Base-by-base conservation (phyloP, 495 filamentous ascomycete species). In the Penicillium angulare region DNA sequence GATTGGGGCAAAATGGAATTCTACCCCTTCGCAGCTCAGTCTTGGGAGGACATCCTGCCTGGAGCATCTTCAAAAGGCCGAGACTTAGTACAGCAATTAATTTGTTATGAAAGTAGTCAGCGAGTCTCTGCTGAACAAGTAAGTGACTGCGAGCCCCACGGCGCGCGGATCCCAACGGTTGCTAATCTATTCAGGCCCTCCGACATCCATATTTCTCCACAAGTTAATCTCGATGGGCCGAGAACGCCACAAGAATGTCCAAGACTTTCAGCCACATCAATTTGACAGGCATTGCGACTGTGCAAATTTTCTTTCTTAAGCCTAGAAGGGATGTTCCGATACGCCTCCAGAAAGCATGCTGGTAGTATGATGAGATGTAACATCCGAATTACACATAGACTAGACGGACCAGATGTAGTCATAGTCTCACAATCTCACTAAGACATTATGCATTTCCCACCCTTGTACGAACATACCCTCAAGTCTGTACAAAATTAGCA, bases 1-100 rank as follows among this genome's bases (percentile, higher is more conserved):
- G 83, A 86, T 55, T 87, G 84, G 84, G 81, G 80, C 12, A 87
- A 87, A 60, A 78, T 87, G 54, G 65, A 77, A 47, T 87, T 86
- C 52, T 61, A 79, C 47, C 56, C 73, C 50, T 84, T 78, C 57
- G 74, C 73, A 6, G 55, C 67, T 2, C 77, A 72, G 43, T 21
- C 60, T 6, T 87, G 84, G 84, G 63, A 74, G 8, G 67, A 75
- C 1, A 67, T 86, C 24, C 65, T 86, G 8, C 74, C 73, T 1
- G 68, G 65, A 5, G 69, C 70, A 6, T 74, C 76, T 3, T 73
- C 74, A 3, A 68, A 68, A 12, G 80, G 74, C 13, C 70, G 75
- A 43, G 78, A 85, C 52, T 54, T 87, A 31, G 81, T 82, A 27
- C 71, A 70, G 40, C 60, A 63, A 29, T 59, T 87, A 42, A 67